Conservation (phyloP, 2,329 filamentous ascomycete genomes). For the Aspergillus puulaauensis region DNA sequence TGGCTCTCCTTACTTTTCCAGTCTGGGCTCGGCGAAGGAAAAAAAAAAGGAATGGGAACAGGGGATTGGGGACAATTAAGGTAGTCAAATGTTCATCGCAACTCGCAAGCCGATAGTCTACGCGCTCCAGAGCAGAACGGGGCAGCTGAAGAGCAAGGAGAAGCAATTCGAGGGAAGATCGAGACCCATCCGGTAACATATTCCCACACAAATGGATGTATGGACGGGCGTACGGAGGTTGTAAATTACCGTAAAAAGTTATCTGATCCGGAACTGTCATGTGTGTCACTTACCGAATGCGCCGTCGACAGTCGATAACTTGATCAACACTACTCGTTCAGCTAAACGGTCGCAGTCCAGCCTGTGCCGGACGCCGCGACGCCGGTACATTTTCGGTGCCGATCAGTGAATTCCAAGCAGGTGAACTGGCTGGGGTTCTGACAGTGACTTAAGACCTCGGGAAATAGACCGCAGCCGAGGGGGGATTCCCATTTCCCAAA, state of each 20-base stretch:
- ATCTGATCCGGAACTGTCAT: constrained; percentile 21
- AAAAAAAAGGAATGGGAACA: neutral
- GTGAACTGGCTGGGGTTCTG: neutral
- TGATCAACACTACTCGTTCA: too few relatives aligned
- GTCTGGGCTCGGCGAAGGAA: neutral
- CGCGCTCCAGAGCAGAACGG: too few relatives aligned
- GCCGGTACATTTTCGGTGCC: neutral
- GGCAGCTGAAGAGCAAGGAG: neutral
- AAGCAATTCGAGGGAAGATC: neutral
- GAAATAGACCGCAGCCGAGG: constrained; percentile 1
- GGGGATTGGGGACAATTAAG: neutral
- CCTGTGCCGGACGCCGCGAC: neutral
- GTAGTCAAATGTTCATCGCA: neutral
- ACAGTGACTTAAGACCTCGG: constrained; percentile 1
- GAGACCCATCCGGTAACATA: neutral
- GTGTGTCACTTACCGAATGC: neutral
- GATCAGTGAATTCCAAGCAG: neutral
- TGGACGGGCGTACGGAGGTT: neutral
- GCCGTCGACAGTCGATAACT: neutral
- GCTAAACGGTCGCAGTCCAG: too few relatives aligned
- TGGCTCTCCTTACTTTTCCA: neutral
- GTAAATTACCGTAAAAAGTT: constrained; percentile 13
- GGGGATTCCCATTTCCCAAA: neutral
- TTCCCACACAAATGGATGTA: neutral
- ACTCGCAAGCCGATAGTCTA: too few relatives aligned